phyloP scores from a whole-genome alignment of 768 basidiomycete genomes.

The Tylopilus vinaceipallidus region DNA sequence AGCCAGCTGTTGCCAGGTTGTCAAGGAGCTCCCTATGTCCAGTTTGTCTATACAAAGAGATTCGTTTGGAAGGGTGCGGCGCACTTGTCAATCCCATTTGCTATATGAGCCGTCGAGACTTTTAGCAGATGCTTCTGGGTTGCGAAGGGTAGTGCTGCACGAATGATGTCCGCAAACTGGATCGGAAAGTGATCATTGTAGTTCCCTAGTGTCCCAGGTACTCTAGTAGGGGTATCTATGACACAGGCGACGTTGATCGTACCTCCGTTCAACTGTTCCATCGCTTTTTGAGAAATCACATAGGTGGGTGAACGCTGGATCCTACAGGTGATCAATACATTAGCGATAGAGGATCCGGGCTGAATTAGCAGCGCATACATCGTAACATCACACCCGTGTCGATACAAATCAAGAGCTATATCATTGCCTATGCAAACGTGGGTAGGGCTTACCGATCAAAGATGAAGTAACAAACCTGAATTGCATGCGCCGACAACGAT shows the following conservation, averaged over 20 bases:
- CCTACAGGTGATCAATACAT: constrained; percentile 7
- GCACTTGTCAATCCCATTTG: constrained; percentile 26
- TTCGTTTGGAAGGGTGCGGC: neutral
- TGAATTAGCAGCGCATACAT: constrained; percentile 14
- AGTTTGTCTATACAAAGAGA: neutral
- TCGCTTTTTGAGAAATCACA: constrained; percentile 19
- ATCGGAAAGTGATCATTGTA: constrained; percentile 28
- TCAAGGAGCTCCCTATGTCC: constrained; percentile 36
- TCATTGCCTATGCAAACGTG: constrained; percentile 33
- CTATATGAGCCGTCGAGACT: neutral
- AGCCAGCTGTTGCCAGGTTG: constrained; percentile 35
- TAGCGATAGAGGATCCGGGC: constrained; percentile 30
- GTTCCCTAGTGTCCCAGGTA: constrained; percentile 9
- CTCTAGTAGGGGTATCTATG: neutral
- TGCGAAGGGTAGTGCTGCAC: constrained; percentile 21
- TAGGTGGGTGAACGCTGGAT: constrained; percentile 32
- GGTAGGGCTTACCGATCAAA: constrained; percentile 3
- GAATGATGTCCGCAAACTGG: constrained; percentile 26
- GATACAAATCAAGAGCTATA: constrained; percentile 36
- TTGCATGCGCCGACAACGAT: constrained; percentile 64
- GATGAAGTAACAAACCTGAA: constrained; percentile 38
- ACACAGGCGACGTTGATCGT: neutral
- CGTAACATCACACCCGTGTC: constrained; percentile 30
- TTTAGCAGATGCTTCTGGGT: constrained; percentile 16
- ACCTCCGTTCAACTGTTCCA: constrained; percentile 17